Evolutionary conservation across 2,329 filamentous ascomycete species (phyloP), one percentile per base, ranked within the genome.

Genomic region (Aurifilum marmelostoma): DNA sequence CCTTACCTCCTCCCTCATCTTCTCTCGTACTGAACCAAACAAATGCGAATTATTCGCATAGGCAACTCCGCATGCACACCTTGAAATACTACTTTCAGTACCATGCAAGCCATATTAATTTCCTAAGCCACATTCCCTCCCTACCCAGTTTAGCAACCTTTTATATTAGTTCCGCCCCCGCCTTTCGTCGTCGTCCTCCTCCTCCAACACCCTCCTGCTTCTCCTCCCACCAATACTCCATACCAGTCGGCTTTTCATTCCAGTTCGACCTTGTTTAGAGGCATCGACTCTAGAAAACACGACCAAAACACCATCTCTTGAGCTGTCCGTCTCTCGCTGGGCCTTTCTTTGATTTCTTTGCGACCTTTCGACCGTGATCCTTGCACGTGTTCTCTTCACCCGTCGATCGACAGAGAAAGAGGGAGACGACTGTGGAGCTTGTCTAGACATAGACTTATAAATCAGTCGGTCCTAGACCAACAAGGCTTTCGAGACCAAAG

Each of bases 141-240:
- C 21, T 47, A 9, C 43, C 50, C 1, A 52, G n/a, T 3, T 14
- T 8, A 12, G n/a, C 50, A 52, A 14, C 24, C 50, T 24, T 52
- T 52, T 52, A 52, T 52, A 52, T 52, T 52, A 24, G 50, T 52
- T 27, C 50, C n/a, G n/a, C 50, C 24, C 50, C 50, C 50, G 43
- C 43, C 43, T 11, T n/a, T 47, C 21, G 18, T 47, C 43, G 43
- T 47, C 43, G 7, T n/a, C 43, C 16, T 47, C 43, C 43, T 47
- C 43, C 7, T 43, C n/a, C n/a, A n/a, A n/a, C n/a, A n/a, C n/a
- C 43, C 43, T 47, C 43, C 43, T 47, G 18, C 16, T 47, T 21
- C 43, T 47, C 43, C 21, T 16, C 43, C 9, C 18, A 18, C 16
- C 43, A 18, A 47, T 21, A 21, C 43, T 47, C 11, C 43, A 47